These are phyloP conservation scores for Musa troglodytarum DNA, from an alignment of 176 grass and related monocot species.

Conservation along the genomic window DNA sequence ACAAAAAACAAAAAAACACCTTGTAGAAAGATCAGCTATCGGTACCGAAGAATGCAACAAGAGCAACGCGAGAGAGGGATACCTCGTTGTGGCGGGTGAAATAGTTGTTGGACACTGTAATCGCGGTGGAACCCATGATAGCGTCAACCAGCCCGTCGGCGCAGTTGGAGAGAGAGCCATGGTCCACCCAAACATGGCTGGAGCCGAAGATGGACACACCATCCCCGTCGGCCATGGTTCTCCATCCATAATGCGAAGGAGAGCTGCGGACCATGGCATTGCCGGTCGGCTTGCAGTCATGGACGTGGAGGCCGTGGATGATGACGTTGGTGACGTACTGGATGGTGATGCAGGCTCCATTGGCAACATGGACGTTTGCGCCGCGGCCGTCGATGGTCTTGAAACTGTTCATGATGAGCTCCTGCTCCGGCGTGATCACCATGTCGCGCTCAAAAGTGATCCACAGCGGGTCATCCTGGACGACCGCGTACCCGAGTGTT, in stretches of 20 bases:
- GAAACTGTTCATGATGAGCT: constrained; percentile 11
- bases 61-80: neutral
- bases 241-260: constrained; percentile 3
- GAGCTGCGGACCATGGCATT: constrained; percentile 11
- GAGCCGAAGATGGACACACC: constrained; percentile 3
- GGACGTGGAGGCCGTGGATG: constrained; percentile 1
- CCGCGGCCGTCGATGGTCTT: constrained; percentile 4
- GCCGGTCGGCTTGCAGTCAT: constrained; percentile 5
- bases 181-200: constrained; percentile 10
- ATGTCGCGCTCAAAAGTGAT: constrained; percentile 9
- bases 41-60: neutral
- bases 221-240: constrained; percentile 8
- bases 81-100: constrained; percentile 4
- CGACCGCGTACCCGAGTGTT: constrained; percentile 3
- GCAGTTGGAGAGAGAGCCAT: constrained; percentile 5
- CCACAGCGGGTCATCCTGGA: constrained; percentile 4
- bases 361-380: neutral
- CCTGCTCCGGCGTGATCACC: neutral
- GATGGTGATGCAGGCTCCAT: constrained; percentile 6
- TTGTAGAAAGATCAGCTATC: too few relatives aligned
- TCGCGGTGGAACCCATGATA: constrained; percentile 2
- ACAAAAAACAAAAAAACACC: too few relatives aligned
- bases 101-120: constrained; percentile 9
- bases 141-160: constrained; percentile 6
- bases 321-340: constrained; percentile 6